Evolutionary conservation across 306 rosid genomes (phyloP).

Genomic region (Astragalus membranaceus): DNA sequence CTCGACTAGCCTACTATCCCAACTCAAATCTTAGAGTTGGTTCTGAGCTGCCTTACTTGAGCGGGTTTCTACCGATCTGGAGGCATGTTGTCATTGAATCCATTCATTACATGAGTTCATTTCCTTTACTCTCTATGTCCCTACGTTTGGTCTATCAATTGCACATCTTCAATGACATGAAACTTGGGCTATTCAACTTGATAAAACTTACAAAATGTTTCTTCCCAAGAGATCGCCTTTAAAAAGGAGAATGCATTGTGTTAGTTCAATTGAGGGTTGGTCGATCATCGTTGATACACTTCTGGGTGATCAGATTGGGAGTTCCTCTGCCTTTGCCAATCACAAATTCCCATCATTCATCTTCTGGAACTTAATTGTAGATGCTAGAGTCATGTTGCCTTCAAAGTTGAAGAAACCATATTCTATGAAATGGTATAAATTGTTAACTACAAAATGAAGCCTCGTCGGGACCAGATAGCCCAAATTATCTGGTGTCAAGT

Average conservation of each 20-base stretch:
- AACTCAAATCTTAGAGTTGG: not conserved
- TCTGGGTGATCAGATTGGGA: too few species aligned
- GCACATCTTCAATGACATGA: not conserved
- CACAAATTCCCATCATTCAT: not conserved
- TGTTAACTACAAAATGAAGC: not conserved
- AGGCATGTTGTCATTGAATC: not conserved
- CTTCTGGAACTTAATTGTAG: not conserved
- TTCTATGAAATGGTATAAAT: too few species aligned
- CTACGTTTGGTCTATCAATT: not conserved
- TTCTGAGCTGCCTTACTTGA: not conserved
- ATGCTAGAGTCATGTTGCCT: not conserved
- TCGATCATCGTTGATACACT: not conserved
- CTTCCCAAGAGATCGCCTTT: not conserved
- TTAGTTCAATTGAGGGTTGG: not conserved
- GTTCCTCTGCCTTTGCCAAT: not conserved
- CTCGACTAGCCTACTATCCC: not conserved
- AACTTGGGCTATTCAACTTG: not conserved
- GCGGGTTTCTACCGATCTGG: not conserved
- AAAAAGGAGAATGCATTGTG: not conserved
- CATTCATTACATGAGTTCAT: too few species aligned
- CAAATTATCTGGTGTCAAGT: not conserved
- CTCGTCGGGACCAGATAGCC: not conserved
- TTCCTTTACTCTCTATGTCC: not conserved
- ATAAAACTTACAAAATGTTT: not conserved
- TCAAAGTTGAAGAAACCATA: not conserved